These are phyloP conservation scores for Styphnolobium japonicum DNA, from an alignment of 306 rosid genomes.

Conservation along the genomic window DNA sequence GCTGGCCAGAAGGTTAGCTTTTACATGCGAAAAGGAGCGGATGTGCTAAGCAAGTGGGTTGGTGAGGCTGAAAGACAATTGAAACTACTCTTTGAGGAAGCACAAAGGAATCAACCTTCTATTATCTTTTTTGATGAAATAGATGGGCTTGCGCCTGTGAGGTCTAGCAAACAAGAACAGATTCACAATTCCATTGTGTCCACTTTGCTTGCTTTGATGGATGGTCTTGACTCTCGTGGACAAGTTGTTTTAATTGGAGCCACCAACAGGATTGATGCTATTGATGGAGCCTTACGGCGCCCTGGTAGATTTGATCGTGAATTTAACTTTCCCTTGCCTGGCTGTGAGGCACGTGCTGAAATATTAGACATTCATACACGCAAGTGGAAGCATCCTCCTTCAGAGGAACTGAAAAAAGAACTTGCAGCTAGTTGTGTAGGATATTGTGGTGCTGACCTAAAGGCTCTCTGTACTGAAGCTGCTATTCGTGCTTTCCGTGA, in stretches of 20 bases:
- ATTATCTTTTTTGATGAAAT: constrained; percentile 97
- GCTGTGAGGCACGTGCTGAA: constrained; percentile 95
- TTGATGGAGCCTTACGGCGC: constrained; percentile 97
- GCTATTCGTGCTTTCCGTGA: constrained; percentile 96
- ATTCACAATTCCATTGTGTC: constrained; percentile 98
- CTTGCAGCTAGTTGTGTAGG: constrained; percentile 99
- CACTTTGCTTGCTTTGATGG: constrained; percentile 99
- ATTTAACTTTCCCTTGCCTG: constrained; percentile 90
- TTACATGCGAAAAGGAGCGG: constrained; percentile 99
- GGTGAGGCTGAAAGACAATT: constrained; percentile 99
- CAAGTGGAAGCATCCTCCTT: constrained; percentile 94
- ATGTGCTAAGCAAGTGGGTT: constrained; percentile 97
- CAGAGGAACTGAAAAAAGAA: constrained; percentile 66
- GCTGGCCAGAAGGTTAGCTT: constrained; percentile 99
- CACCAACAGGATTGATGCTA: constrained; percentile 96
- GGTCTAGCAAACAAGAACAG: constrained; percentile 99
- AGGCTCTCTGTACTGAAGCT: constrained; percentile 99
- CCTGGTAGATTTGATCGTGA: constrained; percentile 99
- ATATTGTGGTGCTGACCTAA: constrained; percentile 97
- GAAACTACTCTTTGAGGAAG: constrained; percentile 98
- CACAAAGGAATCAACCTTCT: constrained; percentile 97
- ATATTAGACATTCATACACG: constrained; percentile 93
- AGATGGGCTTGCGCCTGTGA: constrained; percentile 98
- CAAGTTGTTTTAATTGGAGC: constrained; percentile 99
- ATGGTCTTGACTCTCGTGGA: constrained; percentile 99